A percentile compares a stretch with the other conserved stretches of the same genome.
phyloP scores from a whole-genome alignment of 441 rosid species.

The Melastoma candidum region DNA sequence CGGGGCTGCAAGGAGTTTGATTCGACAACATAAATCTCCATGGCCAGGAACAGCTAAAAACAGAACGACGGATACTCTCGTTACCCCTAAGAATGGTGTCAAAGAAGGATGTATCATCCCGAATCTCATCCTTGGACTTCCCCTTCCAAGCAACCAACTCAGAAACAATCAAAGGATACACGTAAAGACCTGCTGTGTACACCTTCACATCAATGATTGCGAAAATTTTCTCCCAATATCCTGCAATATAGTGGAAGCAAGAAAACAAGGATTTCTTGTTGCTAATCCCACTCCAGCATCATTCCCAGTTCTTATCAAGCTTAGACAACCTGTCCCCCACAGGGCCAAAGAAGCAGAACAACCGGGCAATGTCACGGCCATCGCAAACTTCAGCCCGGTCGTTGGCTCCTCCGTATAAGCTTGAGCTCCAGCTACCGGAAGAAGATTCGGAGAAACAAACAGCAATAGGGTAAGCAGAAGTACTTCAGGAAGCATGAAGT shows the following conservation, averaged over 20 bases:
- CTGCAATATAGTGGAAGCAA: slow-evolving; percentile 26
- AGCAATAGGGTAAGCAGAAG: too few species aligned
- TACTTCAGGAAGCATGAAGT: too few species aligned
- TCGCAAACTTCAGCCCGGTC: slow-evolving; percentile 65
- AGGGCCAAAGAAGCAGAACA: slow-evolving; percentile 44
- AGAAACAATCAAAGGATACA: slow-evolving; percentile 36
- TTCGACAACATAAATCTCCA: neutral
- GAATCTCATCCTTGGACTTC: slow-evolving; percentile 35
- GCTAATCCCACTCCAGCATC: too few species aligned
- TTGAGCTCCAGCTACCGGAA: slow-evolving; percentile 43
- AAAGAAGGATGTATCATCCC: slow-evolving; percentile 39
- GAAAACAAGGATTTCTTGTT: neutral
- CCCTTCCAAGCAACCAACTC: slow-evolving; percentile 52
- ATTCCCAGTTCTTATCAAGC: too few species aligned
- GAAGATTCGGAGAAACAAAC: slow-evolving; percentile 4
- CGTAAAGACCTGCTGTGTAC: slow-evolving; percentile 75
- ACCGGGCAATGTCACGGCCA: slow-evolving; percentile 50
- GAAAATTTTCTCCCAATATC: slow-evolving; percentile 61
- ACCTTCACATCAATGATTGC: slow-evolving; percentile 82
- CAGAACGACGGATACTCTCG: neutral
- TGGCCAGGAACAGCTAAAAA: too few species aligned
- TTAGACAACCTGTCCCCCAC: slow-evolving; percentile 58
- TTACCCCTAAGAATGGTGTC: slow-evolving; percentile 50
- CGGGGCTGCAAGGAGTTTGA: slow-evolving; percentile 30
- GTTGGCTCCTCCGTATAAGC: slow-evolving; percentile 51